Conservation (phyloP, 2,329 filamentous ascomycete genomes). For the Fusarium longipes region DNA sequence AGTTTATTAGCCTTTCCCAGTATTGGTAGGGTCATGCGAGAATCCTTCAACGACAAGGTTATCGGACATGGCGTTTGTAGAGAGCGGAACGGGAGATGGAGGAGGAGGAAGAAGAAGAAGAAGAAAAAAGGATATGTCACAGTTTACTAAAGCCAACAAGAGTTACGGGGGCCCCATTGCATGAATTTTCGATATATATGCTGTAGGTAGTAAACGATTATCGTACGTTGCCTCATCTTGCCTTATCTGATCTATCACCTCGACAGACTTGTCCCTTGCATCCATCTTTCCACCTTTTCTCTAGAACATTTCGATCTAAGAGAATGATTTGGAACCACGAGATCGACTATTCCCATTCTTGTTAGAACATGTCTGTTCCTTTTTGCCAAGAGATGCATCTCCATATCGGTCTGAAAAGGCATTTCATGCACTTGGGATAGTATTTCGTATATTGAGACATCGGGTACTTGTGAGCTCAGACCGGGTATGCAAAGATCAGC, state of each 20-base stretch:
- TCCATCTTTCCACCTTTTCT: not conserved
- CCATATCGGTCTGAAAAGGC: slow-evolving; percentile 35
- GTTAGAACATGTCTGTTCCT: not conserved
- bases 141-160: not conserved
- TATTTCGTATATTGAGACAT: not conserved
- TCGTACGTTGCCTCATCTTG: not conserved
- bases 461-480: not conserved
- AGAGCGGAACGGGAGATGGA: too few species aligned
- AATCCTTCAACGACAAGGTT: slow-evolving; percentile 1
- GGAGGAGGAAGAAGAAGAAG: not conserved
- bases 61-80: not conserved
- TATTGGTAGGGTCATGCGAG: not conserved
- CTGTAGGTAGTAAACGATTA: not conserved
- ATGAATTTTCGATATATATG: not conserved
- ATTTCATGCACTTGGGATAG: not conserved
- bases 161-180: not conserved
- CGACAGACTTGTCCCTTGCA: slow-evolving; percentile 7
- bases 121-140: not conserved
- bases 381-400: slow-evolving; percentile 10
- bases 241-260: slow-evolving; percentile 15
- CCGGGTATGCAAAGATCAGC: not conserved
- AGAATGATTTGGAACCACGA: not conserved
- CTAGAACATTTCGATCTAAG: not conserved
- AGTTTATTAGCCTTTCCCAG: not conserved
- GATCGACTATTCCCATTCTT: not conserved